phyloP scores from a whole-genome alignment of 1,139 yeast genomes.

The Spathaspora jeffriesii region DNA sequence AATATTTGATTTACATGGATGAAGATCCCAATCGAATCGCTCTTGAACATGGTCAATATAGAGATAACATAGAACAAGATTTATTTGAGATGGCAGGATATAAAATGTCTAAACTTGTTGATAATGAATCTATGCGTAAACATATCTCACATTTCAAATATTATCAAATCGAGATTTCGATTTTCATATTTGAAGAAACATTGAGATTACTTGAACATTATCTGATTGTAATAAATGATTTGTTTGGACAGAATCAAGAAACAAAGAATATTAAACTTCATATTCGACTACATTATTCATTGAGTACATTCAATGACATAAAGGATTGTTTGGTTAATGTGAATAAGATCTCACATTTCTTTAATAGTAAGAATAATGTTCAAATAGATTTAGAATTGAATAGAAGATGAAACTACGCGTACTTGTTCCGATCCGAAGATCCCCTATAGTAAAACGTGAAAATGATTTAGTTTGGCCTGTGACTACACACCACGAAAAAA shows the following conservation, averaged over 20 bases:
- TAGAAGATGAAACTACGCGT: constrained; percentile 1
- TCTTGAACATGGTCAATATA: not conserved
- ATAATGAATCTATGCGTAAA: constrained; percentile 3
- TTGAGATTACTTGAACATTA: constrained; percentile 15
- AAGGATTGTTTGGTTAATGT: constrained; percentile 14
- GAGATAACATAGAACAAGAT: not conserved
- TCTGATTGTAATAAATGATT: constrained; percentile 27
- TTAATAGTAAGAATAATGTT: constrained; percentile 10
- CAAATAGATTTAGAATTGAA: constrained; percentile 11
- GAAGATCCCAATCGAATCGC: constrained; percentile 4
- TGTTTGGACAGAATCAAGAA: constrained; percentile 16
- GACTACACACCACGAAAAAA: not conserved
- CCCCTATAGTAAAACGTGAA: not conserved
- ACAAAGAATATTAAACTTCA: constrained; percentile 21
- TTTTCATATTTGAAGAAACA: constrained; percentile 13
- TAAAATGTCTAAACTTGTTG: constrained; percentile 6
- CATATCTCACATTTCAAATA: constrained; percentile 11
- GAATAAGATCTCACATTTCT: constrained; percentile 10
- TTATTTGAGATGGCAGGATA: constrained; percentile 6
- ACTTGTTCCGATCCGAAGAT: not conserved
- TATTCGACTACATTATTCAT: constrained; percentile 13
- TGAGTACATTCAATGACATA: constrained; percentile 14
- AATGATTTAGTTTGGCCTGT: too few species aligned
- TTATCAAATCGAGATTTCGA: constrained; percentile 10
- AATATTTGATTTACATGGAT: constrained; percentile 8